These are phyloP conservation scores for Tuber indicum DNA, from an alignment of 495 filamentous ascomycete species.

Conservation along the genomic window DNA sequence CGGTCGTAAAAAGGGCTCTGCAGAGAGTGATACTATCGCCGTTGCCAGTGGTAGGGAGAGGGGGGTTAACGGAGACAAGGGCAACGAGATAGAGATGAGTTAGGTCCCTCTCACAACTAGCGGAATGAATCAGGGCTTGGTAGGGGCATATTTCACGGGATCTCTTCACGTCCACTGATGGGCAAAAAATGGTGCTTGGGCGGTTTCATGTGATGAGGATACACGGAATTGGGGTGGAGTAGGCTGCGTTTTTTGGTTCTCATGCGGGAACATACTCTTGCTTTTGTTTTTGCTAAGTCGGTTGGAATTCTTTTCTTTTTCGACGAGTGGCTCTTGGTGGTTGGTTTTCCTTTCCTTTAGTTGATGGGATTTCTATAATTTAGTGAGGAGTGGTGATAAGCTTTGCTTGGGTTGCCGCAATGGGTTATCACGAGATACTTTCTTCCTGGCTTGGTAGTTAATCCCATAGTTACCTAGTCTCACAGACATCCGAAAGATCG, in stretches of 20 bases:
- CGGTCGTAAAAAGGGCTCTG: slow-evolving; percentile 20
- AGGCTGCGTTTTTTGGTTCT: background rate
- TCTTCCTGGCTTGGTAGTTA: background rate
- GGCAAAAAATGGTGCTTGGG: background rate
- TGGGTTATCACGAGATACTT: background rate
- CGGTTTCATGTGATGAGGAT: background rate
- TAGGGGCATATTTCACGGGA: background rate
- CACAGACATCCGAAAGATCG: background rate
- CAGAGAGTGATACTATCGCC: background rate
- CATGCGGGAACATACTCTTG: background rate
- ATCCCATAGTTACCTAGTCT: background rate
- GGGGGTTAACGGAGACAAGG: background rate
- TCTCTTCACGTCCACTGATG: background rate
- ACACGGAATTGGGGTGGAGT: background rate
- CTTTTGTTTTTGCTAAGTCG: background rate
- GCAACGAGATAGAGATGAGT: background rate
- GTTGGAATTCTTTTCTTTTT: background rate
- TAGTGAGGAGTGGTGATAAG: background rate
- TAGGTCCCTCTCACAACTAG: background rate
- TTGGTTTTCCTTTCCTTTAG: background rate
- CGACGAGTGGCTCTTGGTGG: background rate
- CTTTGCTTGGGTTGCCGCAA: background rate
- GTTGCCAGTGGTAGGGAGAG: background rate
- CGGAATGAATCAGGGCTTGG: background rate
- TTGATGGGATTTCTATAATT: background rate